Conservation (phyloP, 371 early-diverging fungal species). For the Circinella umbellata region DNA sequence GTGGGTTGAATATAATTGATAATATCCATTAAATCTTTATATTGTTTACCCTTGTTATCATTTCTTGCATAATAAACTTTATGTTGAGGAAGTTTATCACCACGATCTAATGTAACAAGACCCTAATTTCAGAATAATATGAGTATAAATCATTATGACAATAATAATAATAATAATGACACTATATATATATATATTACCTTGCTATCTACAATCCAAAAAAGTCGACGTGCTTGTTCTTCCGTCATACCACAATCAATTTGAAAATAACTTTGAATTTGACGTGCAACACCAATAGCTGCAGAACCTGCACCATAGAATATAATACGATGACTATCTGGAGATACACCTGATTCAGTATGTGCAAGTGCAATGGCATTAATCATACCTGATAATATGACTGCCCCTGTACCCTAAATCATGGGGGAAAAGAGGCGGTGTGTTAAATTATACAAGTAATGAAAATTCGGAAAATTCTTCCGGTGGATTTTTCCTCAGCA, state of each 20-base stretch:
- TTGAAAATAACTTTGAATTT: constrained; percentile 80
- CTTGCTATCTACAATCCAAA: constrained; percentile 90
- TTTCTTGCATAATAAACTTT: constrained; percentile 81
- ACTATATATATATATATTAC: constrained; percentile 5
- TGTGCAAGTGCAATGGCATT: constrained; percentile 77
- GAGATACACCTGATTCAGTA: constrained; percentile 55
- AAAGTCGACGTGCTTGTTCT: constrained; percentile 74
- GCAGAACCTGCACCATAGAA: constrained; percentile 92
- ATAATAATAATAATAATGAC: too few relatives aligned
- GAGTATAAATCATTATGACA: too few relatives aligned
- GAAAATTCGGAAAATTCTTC: background rate
- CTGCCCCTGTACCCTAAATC: constrained; percentile 84
- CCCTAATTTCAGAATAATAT: constrained; percentile 38
- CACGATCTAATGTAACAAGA: constrained; percentile 81
- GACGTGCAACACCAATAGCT: constrained; percentile 89
- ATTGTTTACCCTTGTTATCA: constrained; percentile 79
- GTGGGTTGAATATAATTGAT: constrained; percentile 78
- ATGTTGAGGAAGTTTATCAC: constrained; percentile 84
- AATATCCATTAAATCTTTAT: constrained; percentile 68
- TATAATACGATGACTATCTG: constrained; percentile 80
- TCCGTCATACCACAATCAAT: constrained; percentile 68
- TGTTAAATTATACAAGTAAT: too few relatives aligned
- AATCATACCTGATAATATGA: constrained; percentile 89
- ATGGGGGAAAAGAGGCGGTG: too few relatives aligned
- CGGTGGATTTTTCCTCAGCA: too few relatives aligned